phyloP scores from a whole-genome alignment of 768 basidiomycete genomes.

The Russula sp. region DNA sequence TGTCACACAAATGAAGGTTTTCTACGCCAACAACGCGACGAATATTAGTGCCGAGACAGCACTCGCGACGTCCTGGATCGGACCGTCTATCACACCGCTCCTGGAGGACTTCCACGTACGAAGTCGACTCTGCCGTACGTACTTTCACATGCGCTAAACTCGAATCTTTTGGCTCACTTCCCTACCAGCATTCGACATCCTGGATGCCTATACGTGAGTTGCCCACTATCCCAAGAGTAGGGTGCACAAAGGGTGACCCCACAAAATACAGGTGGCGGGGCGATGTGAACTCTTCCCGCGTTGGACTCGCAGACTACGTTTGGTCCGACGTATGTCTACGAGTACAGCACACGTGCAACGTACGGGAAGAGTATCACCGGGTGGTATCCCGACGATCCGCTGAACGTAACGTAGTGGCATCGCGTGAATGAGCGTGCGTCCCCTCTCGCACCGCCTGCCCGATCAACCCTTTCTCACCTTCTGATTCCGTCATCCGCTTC shows the following conservation, averaged over 20 bases:
- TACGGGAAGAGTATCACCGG: conserved; percentile 50
- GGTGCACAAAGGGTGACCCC: neutral
- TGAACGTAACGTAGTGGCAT: conserved; percentile 84
- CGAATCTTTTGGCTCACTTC: conserved; percentile 26
- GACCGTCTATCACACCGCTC: conserved; percentile 62
- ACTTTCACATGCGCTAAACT: neutral
- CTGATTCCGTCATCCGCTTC: neutral
- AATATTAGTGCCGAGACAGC: conserved; percentile 51
- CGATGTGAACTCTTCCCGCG: conserved; percentile 50
- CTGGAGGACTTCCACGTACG: conserved; percentile 70
- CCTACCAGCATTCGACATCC: conserved; percentile 59
- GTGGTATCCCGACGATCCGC: conserved; percentile 58
- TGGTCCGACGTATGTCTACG: conserved; percentile 56
- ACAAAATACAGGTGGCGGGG: conserved; percentile 47
- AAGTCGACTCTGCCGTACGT: conserved; percentile 61
- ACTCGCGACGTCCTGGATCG: conserved; percentile 51
- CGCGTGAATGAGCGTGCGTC: conserved; percentile 62
- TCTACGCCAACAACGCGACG: conserved; percentile 68
- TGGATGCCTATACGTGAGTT: conserved; percentile 74
- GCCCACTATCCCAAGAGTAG: neutral
- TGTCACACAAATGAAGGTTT: conserved; percentile 41
- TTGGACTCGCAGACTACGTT: conserved; percentile 50
- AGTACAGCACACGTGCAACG: conserved; percentile 65
- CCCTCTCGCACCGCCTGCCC: neutral
- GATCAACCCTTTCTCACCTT: neutral